phyloP scores from a whole-genome alignment of 257 asterid species.

The Knoxia roxburghii region DNA sequence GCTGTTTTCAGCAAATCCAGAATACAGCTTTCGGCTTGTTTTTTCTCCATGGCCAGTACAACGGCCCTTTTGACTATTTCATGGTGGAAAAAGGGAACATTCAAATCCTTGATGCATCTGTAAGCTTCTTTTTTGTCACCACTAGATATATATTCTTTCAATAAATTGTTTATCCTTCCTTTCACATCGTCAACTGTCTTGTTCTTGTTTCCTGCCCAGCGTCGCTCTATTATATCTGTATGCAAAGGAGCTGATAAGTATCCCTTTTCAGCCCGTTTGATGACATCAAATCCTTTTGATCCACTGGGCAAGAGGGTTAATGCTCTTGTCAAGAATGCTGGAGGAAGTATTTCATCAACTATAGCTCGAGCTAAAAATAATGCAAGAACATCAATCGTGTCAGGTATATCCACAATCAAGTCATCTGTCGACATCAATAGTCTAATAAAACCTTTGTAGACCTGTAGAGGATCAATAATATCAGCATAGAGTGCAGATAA shows the following conservation, averaged over 20 bases:
- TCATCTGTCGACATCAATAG: slow-evolving; percentile 87
- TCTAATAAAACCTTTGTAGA: slow-evolving; percentile 84
- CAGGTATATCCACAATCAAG: slow-evolving; percentile 76
- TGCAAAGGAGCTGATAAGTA: slow-evolving; percentile 81
- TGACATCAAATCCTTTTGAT: slow-evolving; percentile 63
- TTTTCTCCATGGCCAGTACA: slow-evolving; percentile 80
- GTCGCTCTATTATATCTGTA: slow-evolving; percentile 67
- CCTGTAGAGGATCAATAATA: slow-evolving; percentile 69
- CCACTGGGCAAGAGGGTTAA: slow-evolving; percentile 38
- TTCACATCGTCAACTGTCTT: slow-evolving; percentile 78
- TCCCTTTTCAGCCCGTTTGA: slow-evolving; percentile 67
- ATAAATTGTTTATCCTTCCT: slow-evolving; percentile 50
- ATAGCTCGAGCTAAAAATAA: slow-evolving; percentile 84
- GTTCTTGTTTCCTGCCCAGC: slow-evolving; percentile 91
- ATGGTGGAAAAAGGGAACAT: slow-evolving; percentile 83
- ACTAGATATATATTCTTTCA: slow-evolving; percentile 62
- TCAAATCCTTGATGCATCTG: slow-evolving; percentile 71
- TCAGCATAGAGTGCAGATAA: slow-evolving; percentile 81
- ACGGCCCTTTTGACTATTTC: slow-evolving; percentile 85
- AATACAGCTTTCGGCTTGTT: slow-evolving; percentile 46
- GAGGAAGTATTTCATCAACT: slow-evolving; percentile 90
- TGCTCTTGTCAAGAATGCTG: slow-evolving; percentile 69
- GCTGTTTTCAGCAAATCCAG: slow-evolving; percentile 58
- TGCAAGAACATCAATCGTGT: slow-evolving; percentile 80
- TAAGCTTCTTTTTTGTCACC: slow-evolving; percentile 80